A percentile compares a stretch with the other conserved stretches of the same genome.
phyloP scores from a whole-genome alignment of 495 filamentous ascomycete species.

The Cenococcum geophilum region DNA sequence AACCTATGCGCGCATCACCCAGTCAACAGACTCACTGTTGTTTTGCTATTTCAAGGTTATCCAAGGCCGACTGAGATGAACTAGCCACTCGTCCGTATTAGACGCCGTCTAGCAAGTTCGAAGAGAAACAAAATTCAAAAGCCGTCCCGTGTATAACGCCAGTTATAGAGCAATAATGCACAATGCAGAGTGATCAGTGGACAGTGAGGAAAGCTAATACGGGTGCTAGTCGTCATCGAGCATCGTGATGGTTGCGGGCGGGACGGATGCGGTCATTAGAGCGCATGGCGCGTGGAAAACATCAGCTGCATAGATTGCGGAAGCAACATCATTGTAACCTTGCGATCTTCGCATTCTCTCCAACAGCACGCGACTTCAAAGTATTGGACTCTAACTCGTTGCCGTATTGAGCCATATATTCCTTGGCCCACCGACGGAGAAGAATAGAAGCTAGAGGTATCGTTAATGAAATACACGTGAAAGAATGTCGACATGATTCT shows the following conservation, averaged over 20 bases:
- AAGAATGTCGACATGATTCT: constrained; percentile 5
- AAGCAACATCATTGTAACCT: background rate
- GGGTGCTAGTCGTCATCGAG: constrained; percentile 1
- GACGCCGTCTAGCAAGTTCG: constrained; percentile 3
- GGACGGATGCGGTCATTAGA: background rate
- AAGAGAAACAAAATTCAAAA: constrained; percentile 3
- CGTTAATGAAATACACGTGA: constrained; percentile 5
- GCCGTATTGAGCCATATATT: constrained; percentile 34
- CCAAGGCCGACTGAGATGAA: background rate
- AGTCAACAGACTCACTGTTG: background rate
- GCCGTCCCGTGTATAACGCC: constrained; percentile 3
- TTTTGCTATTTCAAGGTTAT: constrained; percentile 2
- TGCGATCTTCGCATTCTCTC: background rate
- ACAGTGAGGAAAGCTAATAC: background rate
- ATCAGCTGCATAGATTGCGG: background rate
- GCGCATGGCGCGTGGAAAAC: background rate
- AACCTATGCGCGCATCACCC: background rate
- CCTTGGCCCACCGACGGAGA: constrained; percentile 89
- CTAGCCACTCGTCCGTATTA: constrained; percentile 1
- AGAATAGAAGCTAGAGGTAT: constrained; percentile 69
- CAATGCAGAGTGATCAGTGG: constrained; percentile 3
- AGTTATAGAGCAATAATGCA: background rate
- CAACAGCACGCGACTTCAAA: constrained; percentile 4
- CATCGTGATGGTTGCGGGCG: background rate
- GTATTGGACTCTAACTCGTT: constrained; percentile 16